Evolutionary conservation across 2,329 filamentous ascomycete species (phyloP).

Genomic region (Aureobasidium sp.): DNA sequence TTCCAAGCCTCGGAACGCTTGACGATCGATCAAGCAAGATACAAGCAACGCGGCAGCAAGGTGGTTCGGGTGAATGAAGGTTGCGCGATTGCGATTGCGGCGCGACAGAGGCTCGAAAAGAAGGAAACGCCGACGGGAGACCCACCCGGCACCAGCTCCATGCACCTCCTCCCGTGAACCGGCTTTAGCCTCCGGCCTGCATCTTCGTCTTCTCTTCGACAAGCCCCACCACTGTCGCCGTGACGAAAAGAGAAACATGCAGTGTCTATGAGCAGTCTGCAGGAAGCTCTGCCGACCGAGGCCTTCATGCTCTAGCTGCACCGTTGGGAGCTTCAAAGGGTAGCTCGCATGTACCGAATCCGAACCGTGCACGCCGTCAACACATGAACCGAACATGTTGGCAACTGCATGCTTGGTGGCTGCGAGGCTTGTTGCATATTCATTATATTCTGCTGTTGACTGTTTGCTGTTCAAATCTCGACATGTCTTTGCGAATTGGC

Average conservation of each 20-base stretch:
- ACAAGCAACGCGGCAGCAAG: not conserved
- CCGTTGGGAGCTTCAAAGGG: not conserved
- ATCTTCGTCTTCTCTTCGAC: not conserved
- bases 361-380: not conserved
- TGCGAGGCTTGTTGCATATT: not conserved
- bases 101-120: not conserved
- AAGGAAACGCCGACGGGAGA: slow-evolving; percentile 10
- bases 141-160: not conserved
- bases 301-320: not conserved
- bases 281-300: not conserved
- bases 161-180: not conserved
- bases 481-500: not conserved
- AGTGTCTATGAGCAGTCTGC: not conserved
- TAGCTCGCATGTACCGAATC: not conserved
- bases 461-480: not conserved
- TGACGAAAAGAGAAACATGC: not conserved
- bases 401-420: not conserved
- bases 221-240: not conserved
- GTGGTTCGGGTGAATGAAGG: not conserved
- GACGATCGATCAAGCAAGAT: not conserved
- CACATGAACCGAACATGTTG: not conserved
- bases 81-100: slow-evolving; percentile 6
- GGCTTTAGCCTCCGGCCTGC: not conserved
- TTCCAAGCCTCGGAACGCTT: not conserved
- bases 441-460: not conserved